Base-by-base conservation (phyloP, 2,329 filamentous ascomycete genomes). In the Ceratocystis destructans region DNA sequence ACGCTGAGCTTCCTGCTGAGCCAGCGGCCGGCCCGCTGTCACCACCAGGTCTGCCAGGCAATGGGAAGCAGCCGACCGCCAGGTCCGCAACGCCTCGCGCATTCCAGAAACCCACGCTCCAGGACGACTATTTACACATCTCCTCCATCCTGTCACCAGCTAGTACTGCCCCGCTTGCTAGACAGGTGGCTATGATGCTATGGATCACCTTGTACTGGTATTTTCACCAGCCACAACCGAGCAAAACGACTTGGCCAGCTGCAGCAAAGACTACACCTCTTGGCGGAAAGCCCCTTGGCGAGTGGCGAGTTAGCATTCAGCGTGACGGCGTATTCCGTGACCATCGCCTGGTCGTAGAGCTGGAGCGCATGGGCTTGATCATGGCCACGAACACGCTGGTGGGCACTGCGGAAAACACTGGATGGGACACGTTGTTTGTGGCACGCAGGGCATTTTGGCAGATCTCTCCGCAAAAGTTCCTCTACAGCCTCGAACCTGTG, bases 141-240 rank as follows among this genome's bases (percentile, higher is more conserved):
- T 96, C 91, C 3, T 93, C 89, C 69, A 91, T 96, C 69, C 93
- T 90, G 62, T 90, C 88, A 70, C 90, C 93, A 0, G 88, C 87
- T 62, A 88, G 80, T 74, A 84, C 77, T 73, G 90, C 96, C 62
- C 96, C 90, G 69, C 90, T 90, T 0, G 94, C 90, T 0, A 82
- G 92, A 57, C 89, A 96, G 76, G 89, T 96, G 68, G 93, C 93
- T 70, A 91, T 96, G 89, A 96, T 96, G 88, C 81, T 97, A 5
- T 97, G 90, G 89, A 85, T 91, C 44, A 92, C 90, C 1, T 79
- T 97, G 53, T 96, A 90, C 79, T 97, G 93, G 93, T 97, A 97
- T 78, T 97, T 96, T 71, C 92, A 96, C 76, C 90, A 96, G 74
- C 82, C 85, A 0, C 82, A 87, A 71, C 93, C 93, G 0, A 79